Evolutionary conservation across 768 basidiomycete genomes (phyloP).

Genomic region (Pisolithus tinctorius): DNA sequence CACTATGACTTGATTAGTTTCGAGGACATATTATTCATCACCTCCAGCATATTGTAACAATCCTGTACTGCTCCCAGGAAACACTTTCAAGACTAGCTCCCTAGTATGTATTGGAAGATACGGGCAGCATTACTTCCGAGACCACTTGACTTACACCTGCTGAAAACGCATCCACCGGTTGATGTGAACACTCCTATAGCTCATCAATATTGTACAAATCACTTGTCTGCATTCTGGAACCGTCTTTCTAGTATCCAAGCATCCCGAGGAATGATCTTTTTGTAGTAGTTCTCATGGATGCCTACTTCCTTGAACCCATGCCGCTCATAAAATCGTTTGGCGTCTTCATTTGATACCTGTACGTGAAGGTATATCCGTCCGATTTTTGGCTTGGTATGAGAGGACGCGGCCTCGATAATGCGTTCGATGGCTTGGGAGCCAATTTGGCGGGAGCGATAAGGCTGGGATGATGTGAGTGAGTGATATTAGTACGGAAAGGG

Average conservation of each 20-base stretch:
- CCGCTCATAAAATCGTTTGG: conserved; percentile 76
- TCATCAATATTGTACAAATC: conserved; percentile 14
- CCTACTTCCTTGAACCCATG: conserved; percentile 72
- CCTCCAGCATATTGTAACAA: conserved; percentile 19
- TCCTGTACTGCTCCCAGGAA: conserved; percentile 13
- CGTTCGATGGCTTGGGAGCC: conserved; percentile 69
- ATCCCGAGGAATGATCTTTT: conserved; percentile 76
- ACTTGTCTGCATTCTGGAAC: conserved; percentile 28
- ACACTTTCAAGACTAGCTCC: conserved; percentile 7
- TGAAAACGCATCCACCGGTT: not conserved
- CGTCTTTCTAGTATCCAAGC: conserved; percentile 81
- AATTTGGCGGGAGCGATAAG: conserved; percentile 75
- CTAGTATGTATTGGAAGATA: conserved; percentile 23
- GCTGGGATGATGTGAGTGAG: conserved; percentile 38
- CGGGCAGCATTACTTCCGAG: conserved; percentile 15
- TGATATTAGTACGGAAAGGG: conserved; percentile 6
- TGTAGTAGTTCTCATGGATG: conserved; percentile 75
- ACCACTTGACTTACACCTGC: conserved; percentile 11
- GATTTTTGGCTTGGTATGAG: conserved; percentile 56
- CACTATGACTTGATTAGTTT: not conserved
- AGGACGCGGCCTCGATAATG: conserved; percentile 56
- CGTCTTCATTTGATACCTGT: conserved; percentile 72
- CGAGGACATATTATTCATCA: conserved; percentile 6
- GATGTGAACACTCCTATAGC: conserved; percentile 20
- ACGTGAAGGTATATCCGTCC: conserved; percentile 77